Percentiles rank a stretch among this genome's conserved stretches.
These are phyloP conservation scores for Aspergillus sp. DNA, from an alignment of 2,329 filamentous ascomycete genomes.

Conservation along the genomic window DNA sequence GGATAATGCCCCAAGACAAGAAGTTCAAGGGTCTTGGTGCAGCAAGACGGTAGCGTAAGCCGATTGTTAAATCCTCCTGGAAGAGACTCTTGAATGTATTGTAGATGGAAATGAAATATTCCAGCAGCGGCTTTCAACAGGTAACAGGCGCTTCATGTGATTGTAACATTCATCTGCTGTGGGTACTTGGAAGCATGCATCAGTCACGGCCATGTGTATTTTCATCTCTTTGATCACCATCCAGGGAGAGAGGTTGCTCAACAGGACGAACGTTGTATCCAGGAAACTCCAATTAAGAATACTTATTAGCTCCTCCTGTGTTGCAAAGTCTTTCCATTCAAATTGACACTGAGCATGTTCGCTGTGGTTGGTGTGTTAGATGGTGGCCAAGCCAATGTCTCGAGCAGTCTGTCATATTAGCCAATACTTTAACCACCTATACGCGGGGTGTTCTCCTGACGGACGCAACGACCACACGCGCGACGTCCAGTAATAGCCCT, in stretches of 20 bases:
- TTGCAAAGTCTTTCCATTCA: constrained; percentile 25
- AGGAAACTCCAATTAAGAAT: constrained; percentile 31
- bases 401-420: constrained; percentile 16
- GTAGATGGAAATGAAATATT: constrained; percentile 9
- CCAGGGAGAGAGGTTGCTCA: constrained; percentile 36
- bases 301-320: constrained; percentile 28
- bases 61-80: constrained; percentile 5
- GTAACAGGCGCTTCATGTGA: constrained; percentile 9
- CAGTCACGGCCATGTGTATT: constrained; percentile 28
- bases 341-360: constrained; percentile 20
- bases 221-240: constrained; percentile 35
- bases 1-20: constrained; percentile 14
- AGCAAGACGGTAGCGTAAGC: constrained; percentile 8
- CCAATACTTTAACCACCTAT: neutral
- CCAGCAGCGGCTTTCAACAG: constrained; percentile 11
- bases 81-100: constrained; percentile 14
- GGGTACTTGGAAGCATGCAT: constrained; percentile 32
- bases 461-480: constrained; percentile 29
- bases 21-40: constrained; percentile 18
- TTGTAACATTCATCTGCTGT: constrained; percentile 16
- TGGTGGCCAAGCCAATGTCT: constrained; percentile 23
- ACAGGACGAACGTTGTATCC: constrained; percentile 35
- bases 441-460: constrained; percentile 20
- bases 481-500: constrained; percentile 13
- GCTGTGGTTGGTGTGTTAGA: constrained; percentile 20